Conservation (phyloP, 345 rosid genomes). For the Hypericum androsaemum region DNA sequence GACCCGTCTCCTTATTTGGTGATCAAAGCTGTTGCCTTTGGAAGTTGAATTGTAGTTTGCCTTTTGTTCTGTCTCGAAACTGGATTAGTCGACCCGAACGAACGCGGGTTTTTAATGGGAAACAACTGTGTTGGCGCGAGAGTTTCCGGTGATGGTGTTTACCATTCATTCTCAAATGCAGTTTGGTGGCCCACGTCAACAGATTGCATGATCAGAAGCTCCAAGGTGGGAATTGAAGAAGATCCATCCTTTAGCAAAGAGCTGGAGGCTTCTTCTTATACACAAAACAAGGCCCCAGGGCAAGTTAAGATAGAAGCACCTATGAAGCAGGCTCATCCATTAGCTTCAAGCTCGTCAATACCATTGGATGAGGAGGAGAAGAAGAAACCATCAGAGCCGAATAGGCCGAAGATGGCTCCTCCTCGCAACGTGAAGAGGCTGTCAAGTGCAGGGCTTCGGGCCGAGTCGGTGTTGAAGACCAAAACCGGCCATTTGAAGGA, state of each 20-base stretch:
- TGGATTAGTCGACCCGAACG: slow-evolving; percentile 2
- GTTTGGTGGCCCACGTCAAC: slow-evolving; percentile 21
- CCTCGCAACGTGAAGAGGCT: slow-evolving; percentile 7
- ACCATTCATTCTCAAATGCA: slow-evolving; percentile 23
- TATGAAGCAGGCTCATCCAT: too few relatives aligned
- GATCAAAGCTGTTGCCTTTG: neutral
- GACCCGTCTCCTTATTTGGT: too few relatives aligned
- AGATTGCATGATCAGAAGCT: slow-evolving; percentile 5
- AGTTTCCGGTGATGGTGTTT: slow-evolving; percentile 17
- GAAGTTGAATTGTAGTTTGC: slow-evolving; percentile 5
- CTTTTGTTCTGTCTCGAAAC: neutral
- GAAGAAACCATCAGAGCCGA: slow-evolving; percentile 11
- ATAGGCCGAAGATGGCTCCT: slow-evolving; percentile 10
- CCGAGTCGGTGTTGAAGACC: slow-evolving; percentile 8
- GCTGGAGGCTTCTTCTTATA: slow-evolving; percentile 12
- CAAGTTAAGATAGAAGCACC: slow-evolving; percentile 25
- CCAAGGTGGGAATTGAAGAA: slow-evolving; percentile 5
- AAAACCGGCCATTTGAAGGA: slow-evolving; percentile 9
- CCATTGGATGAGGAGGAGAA: slow-evolving; percentile 17
- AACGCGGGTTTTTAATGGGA: slow-evolving; percentile 42
- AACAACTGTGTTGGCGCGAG: slow-evolving; percentile 52
- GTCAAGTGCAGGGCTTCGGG: slow-evolving; percentile 6
- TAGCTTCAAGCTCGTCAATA: too few relatives aligned
- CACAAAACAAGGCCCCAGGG: slow-evolving; percentile 24
- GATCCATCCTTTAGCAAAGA: slow-evolving; percentile 8